These are phyloP conservation scores for Grigorovia transvaalensis DNA, from an alignment of 805 yeast species.

Conservation along the genomic window DNA sequence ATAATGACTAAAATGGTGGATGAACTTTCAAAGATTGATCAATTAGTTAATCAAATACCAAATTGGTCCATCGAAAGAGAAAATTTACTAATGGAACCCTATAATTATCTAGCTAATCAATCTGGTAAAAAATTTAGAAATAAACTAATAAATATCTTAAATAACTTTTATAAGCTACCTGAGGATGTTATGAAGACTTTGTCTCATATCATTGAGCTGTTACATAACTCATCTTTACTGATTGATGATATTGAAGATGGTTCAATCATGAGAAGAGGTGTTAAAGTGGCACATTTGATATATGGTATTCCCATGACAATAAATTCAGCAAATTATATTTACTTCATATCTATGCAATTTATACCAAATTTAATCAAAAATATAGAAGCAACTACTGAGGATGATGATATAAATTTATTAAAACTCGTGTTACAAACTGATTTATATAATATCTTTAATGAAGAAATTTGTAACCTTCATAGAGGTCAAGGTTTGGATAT, in stretches of 20 bases:
- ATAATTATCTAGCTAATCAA: constrained; percentile 36
- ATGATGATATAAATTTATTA: background rate
- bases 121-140: constrained; percentile 51
- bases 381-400: background rate
- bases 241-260: constrained; percentile 87
- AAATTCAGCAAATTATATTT: constrained; percentile 74
- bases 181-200: constrained; percentile 31
- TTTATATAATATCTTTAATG: constrained; percentile 39
- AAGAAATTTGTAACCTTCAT: constrained; percentile 73
- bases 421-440: constrained; percentile 14
- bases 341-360: constrained; percentile 56
- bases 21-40: background rate
- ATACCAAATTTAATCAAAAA: constrained; percentile 29
- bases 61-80: constrained; percentile 27
- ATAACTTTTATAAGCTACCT: constrained; percentile 39
- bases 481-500: constrained; percentile 86
- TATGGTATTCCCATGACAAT: constrained; percentile 75
- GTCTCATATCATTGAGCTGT: constrained; percentile 40
- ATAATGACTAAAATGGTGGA: background rate
- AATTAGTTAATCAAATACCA: constrained; percentile 12
- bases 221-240: constrained; percentile 58
- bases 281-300: constrained; percentile 65
- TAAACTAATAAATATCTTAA: constrained; percentile 42
- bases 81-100: constrained; percentile 34
- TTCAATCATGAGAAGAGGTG: constrained; percentile 62